Base-by-base conservation (phyloP, 2,329 filamentous ascomycete species). In the Curvularia spicifera region DNA sequence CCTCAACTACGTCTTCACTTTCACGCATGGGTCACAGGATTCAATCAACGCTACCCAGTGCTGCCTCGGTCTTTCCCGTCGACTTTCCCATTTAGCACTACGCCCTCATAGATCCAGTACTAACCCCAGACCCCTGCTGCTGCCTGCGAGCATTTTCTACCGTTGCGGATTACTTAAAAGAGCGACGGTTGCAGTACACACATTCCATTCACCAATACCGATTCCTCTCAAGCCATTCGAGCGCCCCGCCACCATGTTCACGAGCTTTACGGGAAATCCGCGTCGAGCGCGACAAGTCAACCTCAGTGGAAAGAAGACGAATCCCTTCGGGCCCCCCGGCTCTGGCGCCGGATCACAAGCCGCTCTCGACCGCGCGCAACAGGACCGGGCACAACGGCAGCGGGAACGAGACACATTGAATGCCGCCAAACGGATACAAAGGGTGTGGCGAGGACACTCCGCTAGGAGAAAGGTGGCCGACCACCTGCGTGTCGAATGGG, bases 281-380 rank as follows among this genome's bases (percentile, higher is more conserved):
- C 89, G 91, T 71, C 90, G 91, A 66, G 89, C 90, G 61, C 89
- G 95, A 65, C 93, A 97, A 76, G 92, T 98, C 74, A 97, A 98
- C 78, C 88, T 99, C 61, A 95, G 92, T 66, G 95, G 93, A 62
- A 89, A 93, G 68, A 87, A 86, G 65, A 82, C 83, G 50, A 96
- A 97, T 71, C 91, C 93, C 3, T 96, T 95, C 76, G 88, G 84
- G 51, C 78, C 77, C 53, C 76, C 85, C 59, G 85, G 85, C 65
- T 77, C 78, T 58, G 83, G 84, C 15, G 83, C 86, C 1, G 89
- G 87, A 18, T 84, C 90, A 5, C 91, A 91, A 69, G 89, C 89
- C 70, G 89, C 93, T 1, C 85, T 98, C 28, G 90, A 89, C 44
- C 88, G 91, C 68, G 94, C 94, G 28, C 92, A 97, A 72, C 91